Conservation (phyloP, 1,139 yeast species). For the Suhomyces ambrosiae region DNA sequence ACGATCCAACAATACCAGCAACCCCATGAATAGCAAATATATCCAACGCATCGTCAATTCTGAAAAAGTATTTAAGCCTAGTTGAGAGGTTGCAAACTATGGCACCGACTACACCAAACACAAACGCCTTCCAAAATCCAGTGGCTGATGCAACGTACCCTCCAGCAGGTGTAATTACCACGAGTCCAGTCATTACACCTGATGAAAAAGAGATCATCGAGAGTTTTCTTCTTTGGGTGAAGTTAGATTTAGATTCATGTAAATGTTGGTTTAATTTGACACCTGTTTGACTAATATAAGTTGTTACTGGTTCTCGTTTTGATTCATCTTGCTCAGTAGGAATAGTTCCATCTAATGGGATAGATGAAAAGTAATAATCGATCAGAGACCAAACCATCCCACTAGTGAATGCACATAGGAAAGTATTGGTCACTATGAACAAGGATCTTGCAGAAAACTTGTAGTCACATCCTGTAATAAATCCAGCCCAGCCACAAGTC, state of each 20-base stretch:
- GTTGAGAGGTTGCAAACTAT: conserved; percentile 41
- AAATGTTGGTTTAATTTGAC: conserved; percentile 22
- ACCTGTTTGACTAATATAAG: conserved; percentile 23
- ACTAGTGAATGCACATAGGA: conserved; percentile 39
- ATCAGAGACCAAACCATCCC: conserved; percentile 42
- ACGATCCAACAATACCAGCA: conserved; percentile 46
- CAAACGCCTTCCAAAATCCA: conserved; percentile 46
- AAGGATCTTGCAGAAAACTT: conserved; percentile 39
- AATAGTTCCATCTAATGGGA: conserved; percentile 34
- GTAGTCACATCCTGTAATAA: conserved; percentile 48
- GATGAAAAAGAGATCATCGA: conserved; percentile 47
- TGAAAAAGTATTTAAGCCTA: conserved; percentile 41
- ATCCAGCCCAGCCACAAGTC: conserved; percentile 48
- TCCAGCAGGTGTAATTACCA: conserved; percentile 50
- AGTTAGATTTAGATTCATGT: conserved; percentile 25
- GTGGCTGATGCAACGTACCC: conserved; percentile 42
- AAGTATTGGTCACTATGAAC: conserved; percentile 38
- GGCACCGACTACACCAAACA: conserved; percentile 46
- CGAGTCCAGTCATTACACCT: conserved; percentile 48
- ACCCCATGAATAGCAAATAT: conserved; percentile 50
- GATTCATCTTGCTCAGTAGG: neutral
- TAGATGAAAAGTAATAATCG: conserved; percentile 43
- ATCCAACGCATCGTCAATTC: conserved; percentile 49
- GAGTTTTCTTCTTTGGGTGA: conserved; percentile 30
- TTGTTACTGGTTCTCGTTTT: neutral